A percentile compares a stretch with the other conserved stretches of the same genome.
Evolutionary conservation across 2,329 filamentous ascomycete genomes (phyloP).

Genomic region (Sporothrix pseudoabietina): DNA sequence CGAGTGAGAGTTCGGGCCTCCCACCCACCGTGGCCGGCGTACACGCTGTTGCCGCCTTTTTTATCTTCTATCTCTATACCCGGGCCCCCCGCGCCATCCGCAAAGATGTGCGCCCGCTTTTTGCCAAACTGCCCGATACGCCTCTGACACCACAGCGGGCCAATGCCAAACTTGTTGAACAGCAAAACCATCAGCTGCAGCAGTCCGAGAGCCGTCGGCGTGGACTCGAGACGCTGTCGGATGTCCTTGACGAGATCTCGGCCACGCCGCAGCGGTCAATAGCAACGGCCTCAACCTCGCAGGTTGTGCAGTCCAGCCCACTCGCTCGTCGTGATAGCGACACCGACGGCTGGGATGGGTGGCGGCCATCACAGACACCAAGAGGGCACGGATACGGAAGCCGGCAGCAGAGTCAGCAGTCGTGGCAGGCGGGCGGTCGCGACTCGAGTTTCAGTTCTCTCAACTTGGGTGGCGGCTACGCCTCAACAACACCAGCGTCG

Average conservation of each 20-base stretch:
- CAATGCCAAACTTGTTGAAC: neutral
- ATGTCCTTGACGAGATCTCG: constrained; percentile 52
- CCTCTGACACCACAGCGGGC: constrained; percentile 33
- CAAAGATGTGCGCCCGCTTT: constrained; percentile 61
- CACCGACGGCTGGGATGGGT: constrained; percentile 28
- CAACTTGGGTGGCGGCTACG: neutral
- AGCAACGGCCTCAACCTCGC: neutral
- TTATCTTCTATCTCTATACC: constrained; percentile 56
- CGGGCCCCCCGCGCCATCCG: constrained; percentile 52
- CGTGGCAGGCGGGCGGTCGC: constrained; percentile 28
- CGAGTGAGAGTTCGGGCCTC: constrained; percentile 40
- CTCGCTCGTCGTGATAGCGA: neutral
- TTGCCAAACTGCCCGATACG: constrained; percentile 41
- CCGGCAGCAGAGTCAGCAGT: neutral
- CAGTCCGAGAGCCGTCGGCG: constrained; percentile 39
- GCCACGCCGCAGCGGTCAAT: constrained; percentile 35
- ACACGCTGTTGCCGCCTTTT: constrained; percentile 57
- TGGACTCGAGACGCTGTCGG: constrained; percentile 46
- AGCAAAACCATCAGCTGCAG: constrained; percentile 22
- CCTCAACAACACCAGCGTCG: neutral
- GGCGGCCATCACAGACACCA: neutral
- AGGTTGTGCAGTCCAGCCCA: neutral
- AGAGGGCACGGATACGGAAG: neutral
- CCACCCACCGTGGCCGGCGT: constrained; percentile 51
- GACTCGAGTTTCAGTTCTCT: constrained; percentile 17